These are phyloP conservation scores for Trametes villosa DNA, from an alignment of 768 basidiomycete species.

Conservation along the genomic window DNA sequence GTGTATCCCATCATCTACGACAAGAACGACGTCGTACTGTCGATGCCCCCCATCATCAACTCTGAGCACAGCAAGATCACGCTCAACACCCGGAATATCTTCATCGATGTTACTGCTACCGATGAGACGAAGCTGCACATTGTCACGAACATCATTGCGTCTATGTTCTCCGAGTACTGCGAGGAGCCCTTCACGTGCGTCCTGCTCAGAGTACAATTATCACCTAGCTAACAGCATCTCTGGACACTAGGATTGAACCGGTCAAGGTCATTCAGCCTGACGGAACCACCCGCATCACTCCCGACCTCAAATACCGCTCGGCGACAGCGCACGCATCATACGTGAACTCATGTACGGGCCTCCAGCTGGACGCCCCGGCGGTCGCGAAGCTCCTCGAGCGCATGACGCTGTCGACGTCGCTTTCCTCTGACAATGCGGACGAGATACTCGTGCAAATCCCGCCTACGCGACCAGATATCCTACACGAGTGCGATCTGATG, in stretches of 20 bases:
- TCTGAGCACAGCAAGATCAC: constrained; percentile 98
- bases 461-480: constrained; percentile 95
- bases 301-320: constrained; percentile 74
- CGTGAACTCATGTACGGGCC: constrained; percentile 94
- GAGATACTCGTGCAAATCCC: constrained; percentile 80
- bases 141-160: constrained; percentile 90
- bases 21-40: constrained; percentile 80
- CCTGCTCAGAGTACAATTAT: background rate
- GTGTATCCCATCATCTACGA: constrained; percentile 99
- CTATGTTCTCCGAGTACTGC: constrained; percentile 99
- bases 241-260: constrained; percentile 81
- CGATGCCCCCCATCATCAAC: constrained; percentile 99
- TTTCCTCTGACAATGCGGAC: constrained; percentile 61
- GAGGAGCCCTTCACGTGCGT: constrained; percentile 88
- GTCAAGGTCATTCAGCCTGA: constrained; percentile 83
- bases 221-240: background rate
- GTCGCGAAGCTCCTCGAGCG: constrained; percentile 75
- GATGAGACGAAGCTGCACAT: constrained; percentile 96
- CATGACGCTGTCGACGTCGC: constrained; percentile 74
- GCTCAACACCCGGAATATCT: constrained; percentile 89
- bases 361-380: constrained; percentile 66
- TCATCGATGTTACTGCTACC: constrained; percentile 96
- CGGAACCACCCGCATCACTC: constrained; percentile 75
- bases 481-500: constrained; percentile 98
- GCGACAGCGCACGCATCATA: constrained; percentile 84